Evolutionary conservation across 2,329 filamentous ascomycete genomes (phyloP), one percentile per base, ranked within the genome.

Genomic region (Sporothrix curviconia): DNA sequence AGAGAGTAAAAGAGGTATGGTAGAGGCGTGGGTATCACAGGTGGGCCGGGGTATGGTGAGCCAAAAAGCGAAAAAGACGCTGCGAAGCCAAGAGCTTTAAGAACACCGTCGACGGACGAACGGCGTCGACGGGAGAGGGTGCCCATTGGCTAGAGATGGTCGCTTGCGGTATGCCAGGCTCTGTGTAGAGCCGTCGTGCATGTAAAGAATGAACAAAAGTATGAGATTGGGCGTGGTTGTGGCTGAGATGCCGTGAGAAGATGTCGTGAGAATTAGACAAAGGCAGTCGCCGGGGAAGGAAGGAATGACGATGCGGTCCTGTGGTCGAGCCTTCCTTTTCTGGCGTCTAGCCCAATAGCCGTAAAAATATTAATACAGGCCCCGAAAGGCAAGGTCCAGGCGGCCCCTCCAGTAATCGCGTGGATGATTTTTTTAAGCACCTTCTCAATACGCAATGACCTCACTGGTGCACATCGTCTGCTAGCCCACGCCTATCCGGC

Each of bases 121-220:
- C 57, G 57, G 57, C 42, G 47, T 22, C 57, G 24, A n/a, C 34
- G n/a, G 36, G n/a, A 30, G 7, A 28, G 30, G 28, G 36, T 36
- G 53, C 57, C 53, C 57, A 59, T 59, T 42, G 42, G 57, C 57
- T 44, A 3, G 22, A 32, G 12, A 42, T 17, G n/a, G 17, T 37
- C 36, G 5, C 6, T 11, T 32, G 36, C 36, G 15, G 15, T n/a
- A n/a, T n/a, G n/a, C n/a, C 32, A 34, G 14, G 7, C 9, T 17
- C 15, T 28, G 43, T 17, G 8, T 22, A 11, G 3, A 25, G 25
- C 11, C 14, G 2, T 9, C 14, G 15, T 43, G 40, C 4, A 8
- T 8, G 19, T 8, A 8, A 9, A 24, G 15, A 43, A 14, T 2
- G 40, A 7, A 24, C 19, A 7, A 42, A 42, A 24, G 14, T 28